Base-by-base conservation (phyloP, 768 basidiomycete species). In the Pulveroboletus sp. region DNA sequence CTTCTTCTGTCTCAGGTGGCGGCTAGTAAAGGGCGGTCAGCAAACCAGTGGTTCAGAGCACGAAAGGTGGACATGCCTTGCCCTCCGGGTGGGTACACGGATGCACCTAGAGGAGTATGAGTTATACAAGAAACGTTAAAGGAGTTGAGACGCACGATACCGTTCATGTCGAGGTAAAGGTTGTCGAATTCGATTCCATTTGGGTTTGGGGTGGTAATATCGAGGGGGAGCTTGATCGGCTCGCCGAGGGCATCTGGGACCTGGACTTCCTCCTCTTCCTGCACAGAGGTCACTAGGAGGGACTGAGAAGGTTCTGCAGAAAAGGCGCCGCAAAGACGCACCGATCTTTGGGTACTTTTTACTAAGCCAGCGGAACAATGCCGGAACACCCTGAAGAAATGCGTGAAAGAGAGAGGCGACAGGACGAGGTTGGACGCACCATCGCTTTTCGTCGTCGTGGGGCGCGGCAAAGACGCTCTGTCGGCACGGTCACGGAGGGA, bases 51-150 rank as follows among this genome's bases (percentile, higher is more conserved):
- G 19, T 34, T 29, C 44, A 32, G 22, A 43, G 26, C 12, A 38
- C 7, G 22, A 39, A 26, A 6, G 19, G 23, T 38, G 5, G 19
- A 58, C 75, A 39, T 51, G 84, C 91, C 78, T 89, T 94, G 63
- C 94, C 95, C 70, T 98, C 96, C 0, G 96, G 96, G 65, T 99
- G 96, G 1, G 96, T 99, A 80, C 96, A 98, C 1, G 96, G 96
- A 70, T 99, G 96, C 11, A 99, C 89, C 89, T 92, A 43, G 22
- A 26, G 45, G 1, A 37, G 12, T 6, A 10, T 54, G 22, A 37
- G 30, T 38, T 6, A 43, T 23, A 42, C 45, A 11, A 41, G 31
- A 8, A n/a, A 43, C 7, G 31, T 35, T 11, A 14, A 37, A 29
- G 9, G 13, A 23, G 5, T 23, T 10, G 19, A 13, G 19, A 55